Base-by-base conservation (phyloP, 257 asterid genomes). In the Catharanthus roseus region DNA sequence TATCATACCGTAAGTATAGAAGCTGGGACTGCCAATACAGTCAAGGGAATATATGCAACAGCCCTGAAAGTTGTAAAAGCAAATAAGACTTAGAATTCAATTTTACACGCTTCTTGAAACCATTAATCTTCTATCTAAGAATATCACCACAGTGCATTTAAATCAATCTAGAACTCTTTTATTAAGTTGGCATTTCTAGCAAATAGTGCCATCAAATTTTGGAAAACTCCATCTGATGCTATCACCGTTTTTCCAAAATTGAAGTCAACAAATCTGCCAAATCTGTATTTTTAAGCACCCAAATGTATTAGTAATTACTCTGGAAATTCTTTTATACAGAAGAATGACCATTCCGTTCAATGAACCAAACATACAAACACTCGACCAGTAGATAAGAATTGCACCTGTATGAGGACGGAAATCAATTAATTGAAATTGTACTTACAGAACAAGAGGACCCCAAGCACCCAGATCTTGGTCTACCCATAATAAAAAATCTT, bases 371-470 rank as follows among this genome's bases (percentile, higher is more conserved):
- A 42, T 29, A 1, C 6, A 28, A 31, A 11, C 18, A 18, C 13
- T 41, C 7, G 0, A 15, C 38, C 19, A 21, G 29, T 41, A 41
- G 21, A 18, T 3, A 70, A 0, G 0, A 24, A n/a, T n/a, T n/a
- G n/a, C n/a, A n/a, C n/a, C n/a, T n/a, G n/a, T n/a, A n/a, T n/a
- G n/a, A n/a, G n/a, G n/a, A 15, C 0, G 12, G 34, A 69, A 39
- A 21, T 38, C 67, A 16, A 39, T 49, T 12, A n/a, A n/a, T 38
- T 67, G 61, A 72, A 76, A 77, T 21, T 73, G 57, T 61, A 87
- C 98, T 88, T 87, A 95, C 99, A 95, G 82, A 77, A 86, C 98
- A 68, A 95, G 79, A 82, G 99, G 99, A 75, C 98, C 99, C 99
- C 99, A 95, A 74, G 96, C 91, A 75, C 99, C 99, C 80, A 95